Evolutionary conservation across 2,329 filamentous ascomycete genomes (phyloP).

Genomic region (Penicillium sumatraense): DNA sequence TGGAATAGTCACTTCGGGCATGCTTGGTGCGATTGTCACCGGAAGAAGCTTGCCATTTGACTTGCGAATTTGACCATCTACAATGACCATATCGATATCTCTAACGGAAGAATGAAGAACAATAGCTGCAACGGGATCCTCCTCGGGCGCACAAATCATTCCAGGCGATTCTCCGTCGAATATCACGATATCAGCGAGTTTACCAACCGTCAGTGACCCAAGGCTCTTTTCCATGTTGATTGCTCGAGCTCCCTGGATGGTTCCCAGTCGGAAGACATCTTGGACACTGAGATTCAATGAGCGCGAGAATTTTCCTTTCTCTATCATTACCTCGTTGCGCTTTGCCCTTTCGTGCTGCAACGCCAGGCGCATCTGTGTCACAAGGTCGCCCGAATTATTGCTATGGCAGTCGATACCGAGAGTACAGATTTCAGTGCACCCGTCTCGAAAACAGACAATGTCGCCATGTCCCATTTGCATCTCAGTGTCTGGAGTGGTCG

Average conservation of each 20-base stretch:
- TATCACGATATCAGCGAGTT: slow-evolving; percentile 36
- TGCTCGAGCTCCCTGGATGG: slow-evolving; percentile 35
- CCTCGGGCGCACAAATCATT: slow-evolving; percentile 32
- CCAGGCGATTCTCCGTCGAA: slow-evolving; percentile 31
- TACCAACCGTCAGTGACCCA: slow-evolving; percentile 33
- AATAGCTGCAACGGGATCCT: slow-evolving; percentile 35
- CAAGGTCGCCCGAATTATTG: slow-evolving; percentile 32
- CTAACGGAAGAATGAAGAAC: slow-evolving; percentile 32
- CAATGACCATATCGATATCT: slow-evolving; percentile 35
- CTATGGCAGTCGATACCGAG: slow-evolving; percentile 40
- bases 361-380: slow-evolving; percentile 31
- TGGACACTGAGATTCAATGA: slow-evolving; percentile 23
- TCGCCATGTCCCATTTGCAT: slow-evolving; percentile 37
- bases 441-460: slow-evolving; percentile 29
- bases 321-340: slow-evolving; percentile 18
- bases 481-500: slow-evolving; percentile 36
- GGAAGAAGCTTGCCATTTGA: slow-evolving; percentile 10
- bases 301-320: slow-evolving; percentile 7
- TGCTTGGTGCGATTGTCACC: slow-evolving; percentile 2
- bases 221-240: slow-evolving; percentile 31
- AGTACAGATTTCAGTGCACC: slow-evolving; percentile 21
- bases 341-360: slow-evolving; percentile 29
- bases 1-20: slow-evolving; percentile 1
- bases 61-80: slow-evolving; percentile 32
- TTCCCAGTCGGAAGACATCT: slow-evolving; percentile 34